These are phyloP conservation scores for Xylaria sp. DNA, from an alignment of 2,329 filamentous ascomycete genomes.

Conservation along the genomic window DNA sequence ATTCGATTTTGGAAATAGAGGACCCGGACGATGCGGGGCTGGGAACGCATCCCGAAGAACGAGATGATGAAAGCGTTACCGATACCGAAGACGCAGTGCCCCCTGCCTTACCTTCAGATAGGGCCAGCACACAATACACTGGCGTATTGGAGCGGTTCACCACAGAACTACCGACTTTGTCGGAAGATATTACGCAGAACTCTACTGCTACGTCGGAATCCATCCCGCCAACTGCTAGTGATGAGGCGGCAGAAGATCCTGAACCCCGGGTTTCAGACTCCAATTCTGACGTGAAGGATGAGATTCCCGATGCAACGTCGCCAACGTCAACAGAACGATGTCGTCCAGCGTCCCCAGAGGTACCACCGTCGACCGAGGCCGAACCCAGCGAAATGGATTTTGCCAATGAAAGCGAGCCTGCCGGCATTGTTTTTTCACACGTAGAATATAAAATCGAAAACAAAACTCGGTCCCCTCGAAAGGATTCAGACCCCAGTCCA, in stretches of 20 bases:
- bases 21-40: background rate
- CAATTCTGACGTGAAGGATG: background rate
- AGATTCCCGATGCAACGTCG: background rate
- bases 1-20: background rate
- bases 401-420: background rate
- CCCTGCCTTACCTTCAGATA: background rate
- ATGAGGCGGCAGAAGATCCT: background rate
- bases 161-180: background rate
- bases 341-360: background rate
- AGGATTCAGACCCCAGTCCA: too few relatives aligned
- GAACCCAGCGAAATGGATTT: background rate
- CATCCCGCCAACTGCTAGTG: background rate
- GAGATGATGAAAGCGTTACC: background rate
- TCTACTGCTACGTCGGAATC: background rate
- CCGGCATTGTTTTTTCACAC: background rate
- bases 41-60: background rate
- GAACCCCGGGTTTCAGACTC: background rate
- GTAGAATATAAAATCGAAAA: background rate
- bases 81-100: background rate
- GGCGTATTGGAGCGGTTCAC: background rate
- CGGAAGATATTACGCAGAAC: background rate
- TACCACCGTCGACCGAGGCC: background rate
- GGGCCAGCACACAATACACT: background rate
- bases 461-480: background rate
- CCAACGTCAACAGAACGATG: background rate